Evolutionary conservation across 306 rosid genomes (phyloP).

Genomic region (Hylodesmum podocarpum): DNA sequence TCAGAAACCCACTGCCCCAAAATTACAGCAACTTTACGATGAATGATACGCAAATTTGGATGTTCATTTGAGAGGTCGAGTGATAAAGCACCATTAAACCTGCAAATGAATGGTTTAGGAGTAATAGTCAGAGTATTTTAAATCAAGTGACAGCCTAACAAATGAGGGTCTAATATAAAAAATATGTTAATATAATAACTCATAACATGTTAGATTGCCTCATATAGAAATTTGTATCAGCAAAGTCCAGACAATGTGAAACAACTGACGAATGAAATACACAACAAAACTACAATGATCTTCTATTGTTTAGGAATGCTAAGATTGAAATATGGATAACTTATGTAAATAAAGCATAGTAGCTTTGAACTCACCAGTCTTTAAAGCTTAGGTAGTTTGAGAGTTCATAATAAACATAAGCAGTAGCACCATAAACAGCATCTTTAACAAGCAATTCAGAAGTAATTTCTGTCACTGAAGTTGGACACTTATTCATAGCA

Average conservation of each 20-base stretch:
- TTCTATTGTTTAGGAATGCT: background rate
- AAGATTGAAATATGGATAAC: slow-evolving; percentile 11
- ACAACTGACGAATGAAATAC: background rate
- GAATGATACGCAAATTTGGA: slow-evolving; percentile 81
- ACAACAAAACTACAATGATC: slow-evolving; percentile 11
- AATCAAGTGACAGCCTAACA: background rate
- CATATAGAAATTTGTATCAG: background rate
- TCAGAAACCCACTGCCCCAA: slow-evolving; percentile 99
- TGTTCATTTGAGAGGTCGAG: slow-evolving; percentile 88
- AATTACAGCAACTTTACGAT: slow-evolving; percentile 86
- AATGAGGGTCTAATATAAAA: slow-evolving; percentile 21
- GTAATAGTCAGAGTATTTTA: slow-evolving; percentile 11
- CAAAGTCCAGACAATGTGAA: background rate
- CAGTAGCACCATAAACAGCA: slow-evolving; percentile 98
- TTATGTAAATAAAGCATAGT: slow-evolving; percentile 2
- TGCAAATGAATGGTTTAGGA: slow-evolving; percentile 41
- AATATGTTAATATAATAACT: background rate
- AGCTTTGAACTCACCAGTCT: slow-evolving; percentile 65
- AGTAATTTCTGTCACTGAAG: slow-evolving; percentile 76
- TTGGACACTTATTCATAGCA: slow-evolving; percentile 81
- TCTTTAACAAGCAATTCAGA: slow-evolving; percentile 93
- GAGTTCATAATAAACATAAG: slow-evolving; percentile 96
- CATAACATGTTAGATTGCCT: background rate
- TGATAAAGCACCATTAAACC: slow-evolving; percentile 96
- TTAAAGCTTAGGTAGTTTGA: slow-evolving; percentile 91